Evolutionary conservation across 2,329 filamentous ascomycete genomes (phyloP).

Genomic region (Harringtonia lauricola): DNA sequence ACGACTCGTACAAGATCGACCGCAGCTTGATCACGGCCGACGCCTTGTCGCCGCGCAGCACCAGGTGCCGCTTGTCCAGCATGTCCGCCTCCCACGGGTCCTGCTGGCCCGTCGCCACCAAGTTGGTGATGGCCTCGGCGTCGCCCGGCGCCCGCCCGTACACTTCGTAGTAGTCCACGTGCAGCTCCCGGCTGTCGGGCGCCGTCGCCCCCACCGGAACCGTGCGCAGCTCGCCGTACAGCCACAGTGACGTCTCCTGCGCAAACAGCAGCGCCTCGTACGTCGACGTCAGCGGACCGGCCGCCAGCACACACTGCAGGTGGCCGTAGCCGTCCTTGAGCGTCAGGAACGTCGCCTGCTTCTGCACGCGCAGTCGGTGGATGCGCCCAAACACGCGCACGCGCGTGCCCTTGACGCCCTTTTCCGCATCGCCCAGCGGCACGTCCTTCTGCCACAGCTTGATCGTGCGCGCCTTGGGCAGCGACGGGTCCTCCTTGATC

Average conservation of each 20-base stretch:
- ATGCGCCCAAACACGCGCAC: conserved; percentile 76
- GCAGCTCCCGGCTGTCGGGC: conserved; percentile 75
- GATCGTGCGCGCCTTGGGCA: conserved; percentile 67
- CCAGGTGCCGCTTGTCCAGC: conserved; percentile 66
- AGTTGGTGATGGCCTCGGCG: conserved; percentile 86
- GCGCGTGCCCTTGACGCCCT: conserved; percentile 53
- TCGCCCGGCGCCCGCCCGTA: conserved; percentile 69
- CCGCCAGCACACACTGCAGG: conserved; percentile 71
- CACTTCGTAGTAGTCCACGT: conserved; percentile 72
- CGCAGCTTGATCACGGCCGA: conserved; percentile 84
- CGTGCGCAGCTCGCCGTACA: conserved; percentile 73
- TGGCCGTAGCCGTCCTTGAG: conserved; percentile 74
- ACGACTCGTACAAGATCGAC: conserved; percentile 68
- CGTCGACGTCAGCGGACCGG: conserved; percentile 75
- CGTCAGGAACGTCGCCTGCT: conserved; percentile 79
- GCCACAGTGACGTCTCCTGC: conserved; percentile 74
- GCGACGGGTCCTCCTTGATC: conserved; percentile 58
- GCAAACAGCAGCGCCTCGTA: conserved; percentile 82
- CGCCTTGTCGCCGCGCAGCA: conserved; percentile 72
- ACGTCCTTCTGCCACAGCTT: conserved; percentile 37
- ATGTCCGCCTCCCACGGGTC: conserved; percentile 37
- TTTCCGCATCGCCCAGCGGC: conserved; percentile 35
- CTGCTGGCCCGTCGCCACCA: conserved; percentile 48
- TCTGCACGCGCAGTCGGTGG: conserved; percentile 70
- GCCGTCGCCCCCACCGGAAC: conserved; percentile 70